These are phyloP conservation scores for Paramyrothecium roridum DNA, from an alignment of 2,329 filamentous ascomycete genomes.

Conservation along the genomic window DNA sequence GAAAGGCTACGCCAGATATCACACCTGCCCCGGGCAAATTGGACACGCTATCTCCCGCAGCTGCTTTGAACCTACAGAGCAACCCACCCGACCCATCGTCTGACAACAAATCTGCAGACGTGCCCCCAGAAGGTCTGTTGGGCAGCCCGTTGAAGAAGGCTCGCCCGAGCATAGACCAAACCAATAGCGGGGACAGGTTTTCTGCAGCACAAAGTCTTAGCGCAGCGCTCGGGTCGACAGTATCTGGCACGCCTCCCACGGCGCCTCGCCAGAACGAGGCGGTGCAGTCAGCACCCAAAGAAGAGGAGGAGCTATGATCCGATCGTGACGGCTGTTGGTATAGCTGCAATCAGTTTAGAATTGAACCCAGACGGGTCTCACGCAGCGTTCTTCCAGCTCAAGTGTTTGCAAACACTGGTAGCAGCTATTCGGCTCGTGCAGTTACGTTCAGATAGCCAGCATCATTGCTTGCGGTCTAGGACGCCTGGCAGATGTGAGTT, in stretches of 20 bases:
- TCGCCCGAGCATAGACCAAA: constrained; percentile 51
- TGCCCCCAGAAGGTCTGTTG: constrained; percentile 39
- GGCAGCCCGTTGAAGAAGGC: constrained; percentile 77
- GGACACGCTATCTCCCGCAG: constrained; percentile 31
- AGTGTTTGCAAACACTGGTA: no score
- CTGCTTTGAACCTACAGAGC: background rate
- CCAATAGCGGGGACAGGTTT: constrained; percentile 17
- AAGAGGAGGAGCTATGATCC: constrained; percentile 36
- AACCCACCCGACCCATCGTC: constrained; percentile 11
- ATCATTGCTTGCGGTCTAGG: no score
- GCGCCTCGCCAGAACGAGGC: constrained; percentile 13
- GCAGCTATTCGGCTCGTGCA: no score
- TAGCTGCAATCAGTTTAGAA: background rate
- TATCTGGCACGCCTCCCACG: constrained; percentile 17
- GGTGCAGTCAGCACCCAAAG: constrained; percentile 17
- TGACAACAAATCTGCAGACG: constrained; percentile 27
- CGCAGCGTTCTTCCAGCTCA: no score
- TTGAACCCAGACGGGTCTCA: no score
- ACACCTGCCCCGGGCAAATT: constrained; percentile 37
- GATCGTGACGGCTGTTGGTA: background rate
- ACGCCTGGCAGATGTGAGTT: no score
- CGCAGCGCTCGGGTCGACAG: constrained; percentile 27
- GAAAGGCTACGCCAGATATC: constrained; percentile 29
- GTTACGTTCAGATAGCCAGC: no score
- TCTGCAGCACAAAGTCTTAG: constrained; percentile 29